phyloP scores from a whole-genome alignment of 345 rosid species.

The Sisymbrium irio region DNA sequence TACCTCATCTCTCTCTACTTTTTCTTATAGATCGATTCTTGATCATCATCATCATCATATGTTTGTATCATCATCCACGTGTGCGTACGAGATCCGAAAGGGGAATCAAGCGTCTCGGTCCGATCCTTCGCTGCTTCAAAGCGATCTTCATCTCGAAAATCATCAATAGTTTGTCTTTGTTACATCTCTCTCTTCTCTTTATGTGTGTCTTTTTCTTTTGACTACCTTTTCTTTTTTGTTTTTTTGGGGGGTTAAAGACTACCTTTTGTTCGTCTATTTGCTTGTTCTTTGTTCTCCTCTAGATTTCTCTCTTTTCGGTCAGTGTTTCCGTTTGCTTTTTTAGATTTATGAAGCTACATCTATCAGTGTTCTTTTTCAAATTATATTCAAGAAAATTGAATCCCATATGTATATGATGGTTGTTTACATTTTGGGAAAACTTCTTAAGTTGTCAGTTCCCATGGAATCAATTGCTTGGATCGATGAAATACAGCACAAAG shows the following conservation, averaged over 20 bases:
- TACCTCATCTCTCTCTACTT: conserved; percentile 31
- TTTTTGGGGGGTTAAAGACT: not conserved
- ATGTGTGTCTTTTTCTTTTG: not conserved
- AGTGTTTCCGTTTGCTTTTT: conserved; percentile 17
- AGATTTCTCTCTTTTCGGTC: not conserved
- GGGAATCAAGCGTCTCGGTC: conserved; percentile 47
- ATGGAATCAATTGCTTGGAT: not conserved
- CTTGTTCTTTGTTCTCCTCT: not conserved
- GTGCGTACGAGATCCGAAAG: conserved; percentile 38
- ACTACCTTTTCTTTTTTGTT: not conserved
- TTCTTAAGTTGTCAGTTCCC: not conserved
- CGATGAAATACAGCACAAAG: not conserved
- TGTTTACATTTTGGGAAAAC: not conserved
- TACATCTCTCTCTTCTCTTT: not conserved
- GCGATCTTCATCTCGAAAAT: conserved; percentile 20
- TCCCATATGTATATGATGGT: conserved; percentile 8
- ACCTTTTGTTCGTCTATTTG: not conserved
- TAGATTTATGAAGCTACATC: conserved; percentile 20
- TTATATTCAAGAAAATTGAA: conserved; percentile 1
- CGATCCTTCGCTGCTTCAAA: conserved; percentile 32
- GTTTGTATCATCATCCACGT: conserved; percentile 30
- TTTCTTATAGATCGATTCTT: conserved; percentile 31
- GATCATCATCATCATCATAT: conserved; percentile 24
- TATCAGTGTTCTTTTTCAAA: conserved; percentile 16
- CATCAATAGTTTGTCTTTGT: conserved; percentile 15